A percentile compares a stretch with the other conserved stretches of the same genome.
Evolutionary conservation across 1,139 yeast species (phyloP).

Genomic region (Yamadazyma trypodendri): DNA sequence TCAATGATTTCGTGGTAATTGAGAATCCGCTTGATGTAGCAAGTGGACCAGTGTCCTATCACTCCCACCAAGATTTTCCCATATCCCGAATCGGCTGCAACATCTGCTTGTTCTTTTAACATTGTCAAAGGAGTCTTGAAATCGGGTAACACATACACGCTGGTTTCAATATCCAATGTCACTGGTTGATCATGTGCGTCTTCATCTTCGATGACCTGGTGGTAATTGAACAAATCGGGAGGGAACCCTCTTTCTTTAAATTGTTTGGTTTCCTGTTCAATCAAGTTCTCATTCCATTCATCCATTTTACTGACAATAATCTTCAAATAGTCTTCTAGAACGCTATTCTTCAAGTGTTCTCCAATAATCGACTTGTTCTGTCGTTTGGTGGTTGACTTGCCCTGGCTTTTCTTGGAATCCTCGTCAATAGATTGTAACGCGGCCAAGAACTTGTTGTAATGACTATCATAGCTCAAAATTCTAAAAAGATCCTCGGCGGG

Average conservation of each 20-base stretch:
- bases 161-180: conserved; percentile 62
- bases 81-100: conserved; percentile 84
- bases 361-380: conserved; percentile 59
- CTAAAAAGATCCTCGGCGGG: conserved; percentile 62
- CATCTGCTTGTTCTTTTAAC: conserved; percentile 89
- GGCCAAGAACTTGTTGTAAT: conserved; percentile 46
- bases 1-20: conserved; percentile 59
- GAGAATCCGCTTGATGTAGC: conserved; percentile 59
- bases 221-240: conserved; percentile 57
- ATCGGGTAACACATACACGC: conserved; percentile 63
- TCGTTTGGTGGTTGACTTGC: conserved; percentile 38
- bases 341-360: conserved; percentile 60
- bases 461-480: conserved; percentile 73
- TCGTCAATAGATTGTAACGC: conserved; percentile 25
- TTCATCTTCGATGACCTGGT: conserved; percentile 42
- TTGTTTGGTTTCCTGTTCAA: conserved; percentile 59
- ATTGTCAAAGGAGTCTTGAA: conserved; percentile 61
- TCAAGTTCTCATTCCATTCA: conserved; percentile 76
- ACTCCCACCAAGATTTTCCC: conserved; percentile 83
- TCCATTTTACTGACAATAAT: conserved; percentile 69
- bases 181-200: conserved; percentile 56
- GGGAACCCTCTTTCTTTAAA: conserved; percentile 65
- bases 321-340: conserved; percentile 68
- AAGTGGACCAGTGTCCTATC: conserved; percentile 66
- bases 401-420: conserved; percentile 14